phyloP scores from a whole-genome alignment of 352 stramenopile genomes.

The Pythium coloratum region DNA sequence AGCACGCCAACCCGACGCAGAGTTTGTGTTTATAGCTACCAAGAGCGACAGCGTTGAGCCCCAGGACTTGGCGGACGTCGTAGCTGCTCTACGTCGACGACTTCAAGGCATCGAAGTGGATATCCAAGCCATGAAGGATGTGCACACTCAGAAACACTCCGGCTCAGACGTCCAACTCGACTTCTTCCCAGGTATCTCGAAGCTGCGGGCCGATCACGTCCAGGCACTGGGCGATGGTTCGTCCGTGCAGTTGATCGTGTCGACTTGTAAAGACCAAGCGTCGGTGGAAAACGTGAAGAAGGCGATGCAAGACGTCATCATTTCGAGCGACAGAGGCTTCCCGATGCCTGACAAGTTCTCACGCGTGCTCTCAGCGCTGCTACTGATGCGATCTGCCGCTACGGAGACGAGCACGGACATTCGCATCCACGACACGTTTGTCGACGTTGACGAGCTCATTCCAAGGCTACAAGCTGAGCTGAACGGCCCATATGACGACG shows the following conservation, averaged over 20 bases:
- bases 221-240: not conserved
- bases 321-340: not conserved
- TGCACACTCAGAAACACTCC: not conserved
- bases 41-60: conserved; percentile 6
- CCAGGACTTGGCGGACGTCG: not conserved
- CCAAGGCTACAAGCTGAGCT: not conserved
- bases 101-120: not conserved
- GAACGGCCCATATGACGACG: not conserved
- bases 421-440: conserved; percentile 1
- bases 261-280: not conserved
- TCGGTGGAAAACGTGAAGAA: not conserved
- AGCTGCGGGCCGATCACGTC: not conserved
- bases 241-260: not conserved
- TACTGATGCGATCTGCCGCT: not conserved
- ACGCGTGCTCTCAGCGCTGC: not conserved
- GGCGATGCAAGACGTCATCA: not conserved
- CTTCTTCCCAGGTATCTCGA: not conserved
- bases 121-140: not conserved
- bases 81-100: not conserved
- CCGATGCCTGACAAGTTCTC: conserved; percentile 7
- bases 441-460: not conserved
- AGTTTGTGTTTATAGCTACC: conserved; percentile 24
- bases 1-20: conserved; percentile 11
- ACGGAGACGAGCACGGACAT: not conserved
- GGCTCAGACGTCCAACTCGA: not conserved